Evolutionary conservation across 1,284 basidiomycete species (phyloP).

Genomic region (Takashimella koratensis): DNA sequence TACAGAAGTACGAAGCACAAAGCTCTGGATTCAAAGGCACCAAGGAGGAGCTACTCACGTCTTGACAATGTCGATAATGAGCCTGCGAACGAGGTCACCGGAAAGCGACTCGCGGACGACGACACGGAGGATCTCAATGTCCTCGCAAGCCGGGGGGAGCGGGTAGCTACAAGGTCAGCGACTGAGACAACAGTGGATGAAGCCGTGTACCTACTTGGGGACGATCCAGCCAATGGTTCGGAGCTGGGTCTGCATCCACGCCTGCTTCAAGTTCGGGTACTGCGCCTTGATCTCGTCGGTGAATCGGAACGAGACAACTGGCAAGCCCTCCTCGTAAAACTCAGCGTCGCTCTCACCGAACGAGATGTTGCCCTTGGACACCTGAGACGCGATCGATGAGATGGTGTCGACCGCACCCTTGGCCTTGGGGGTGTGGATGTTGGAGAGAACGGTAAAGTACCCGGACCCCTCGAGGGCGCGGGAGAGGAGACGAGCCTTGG

Average conservation of each 20-base stretch:
- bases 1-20: too few relatives aligned
- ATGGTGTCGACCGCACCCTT: slow-evolving; percentile 15
- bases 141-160: slow-evolving; percentile 65
- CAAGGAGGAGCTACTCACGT: slow-evolving; percentile 29
- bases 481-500: slow-evolving; percentile 79
- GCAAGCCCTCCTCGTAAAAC: slow-evolving; percentile 58
- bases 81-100: slow-evolving; percentile 37
- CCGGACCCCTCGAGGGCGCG: slow-evolving; percentile 78
- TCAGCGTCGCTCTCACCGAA: slow-evolving; percentile 26
- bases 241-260: slow-evolving; percentile 69
- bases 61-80: slow-evolving; percentile 41
- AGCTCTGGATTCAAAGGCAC: too few relatives aligned
- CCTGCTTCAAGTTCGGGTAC: slow-evolving; percentile 74
- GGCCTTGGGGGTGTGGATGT: slow-evolving; percentile 49
- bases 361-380: slow-evolving; percentile 18
- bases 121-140: slow-evolving; percentile 75
- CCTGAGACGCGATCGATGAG: slow-evolving; percentile 14
- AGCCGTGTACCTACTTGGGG: slow-evolving; percentile 54
- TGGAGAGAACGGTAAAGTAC: slow-evolving; percentile 60
- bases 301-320: slow-evolving; percentile 89
- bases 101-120: slow-evolving; percentile 68
- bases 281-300: slow-evolving; percentile 68
- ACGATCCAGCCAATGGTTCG: slow-evolving; percentile 61
- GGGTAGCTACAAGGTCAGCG: slow-evolving; percentile 56
- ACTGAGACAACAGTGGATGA: not conserved